Evolutionary conservation across 2,329 filamentous ascomycete species (phyloP).

Genomic region (Geosmithia flava): DNA sequence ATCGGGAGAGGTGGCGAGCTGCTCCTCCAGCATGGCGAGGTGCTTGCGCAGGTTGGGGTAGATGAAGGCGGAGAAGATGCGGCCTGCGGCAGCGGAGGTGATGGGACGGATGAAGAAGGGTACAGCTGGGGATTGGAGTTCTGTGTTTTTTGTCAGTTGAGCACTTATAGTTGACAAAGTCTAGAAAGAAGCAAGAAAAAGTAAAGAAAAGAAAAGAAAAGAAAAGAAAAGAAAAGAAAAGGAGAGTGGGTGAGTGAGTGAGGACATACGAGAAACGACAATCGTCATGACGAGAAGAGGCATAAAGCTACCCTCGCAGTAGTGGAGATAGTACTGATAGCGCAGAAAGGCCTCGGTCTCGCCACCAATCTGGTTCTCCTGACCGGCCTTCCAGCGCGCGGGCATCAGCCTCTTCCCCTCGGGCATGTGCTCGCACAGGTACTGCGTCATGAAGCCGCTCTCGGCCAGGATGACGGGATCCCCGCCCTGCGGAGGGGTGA

Average conservation of each 20-base stretch:
- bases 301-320: slow-evolving; percentile 77
- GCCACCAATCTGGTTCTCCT: slow-evolving; percentile 42
- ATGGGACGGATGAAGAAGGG: slow-evolving; percentile 43
- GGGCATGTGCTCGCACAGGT: slow-evolving; percentile 56
- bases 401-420: slow-evolving; percentile 35
- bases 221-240: too few species aligned
- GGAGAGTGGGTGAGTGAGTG: not conserved
- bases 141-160: slow-evolving; percentile 11
- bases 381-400: slow-evolving; percentile 41
- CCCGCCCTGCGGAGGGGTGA: slow-evolving; percentile 30
- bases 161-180: too few species aligned
- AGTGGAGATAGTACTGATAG: slow-evolving; percentile 65
- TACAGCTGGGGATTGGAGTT: slow-evolving; percentile 29
- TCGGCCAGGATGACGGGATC: slow-evolving; percentile 60
- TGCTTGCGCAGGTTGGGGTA: slow-evolving; percentile 35
- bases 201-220: too few species aligned
- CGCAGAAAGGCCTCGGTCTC: slow-evolving; percentile 50
- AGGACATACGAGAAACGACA: slow-evolving; percentile 36
- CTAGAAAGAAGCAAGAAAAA: too few species aligned
- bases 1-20: slow-evolving; percentile 26
- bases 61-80: slow-evolving; percentile 25
- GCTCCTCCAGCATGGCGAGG: slow-evolving; percentile 35
- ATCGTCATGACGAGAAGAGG: slow-evolving; percentile 52
- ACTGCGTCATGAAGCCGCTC: slow-evolving; percentile 70
- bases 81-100: slow-evolving; percentile 29